These are phyloP conservation scores for Brassica incana DNA, from an alignment of 345 rosid species.

Conservation along the genomic window DNA sequence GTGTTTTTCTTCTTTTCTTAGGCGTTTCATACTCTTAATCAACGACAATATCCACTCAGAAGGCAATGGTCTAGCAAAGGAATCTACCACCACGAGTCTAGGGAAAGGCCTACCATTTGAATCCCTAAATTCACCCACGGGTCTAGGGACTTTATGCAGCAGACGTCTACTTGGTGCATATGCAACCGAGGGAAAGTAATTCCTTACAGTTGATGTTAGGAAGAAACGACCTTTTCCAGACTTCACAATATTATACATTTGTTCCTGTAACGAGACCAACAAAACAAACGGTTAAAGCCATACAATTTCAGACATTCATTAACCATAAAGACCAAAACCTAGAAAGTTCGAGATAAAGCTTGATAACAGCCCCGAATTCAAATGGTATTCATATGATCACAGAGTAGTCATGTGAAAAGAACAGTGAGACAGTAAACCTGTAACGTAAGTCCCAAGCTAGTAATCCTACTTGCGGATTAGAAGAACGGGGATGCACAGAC, in stretches of 20 bases:
- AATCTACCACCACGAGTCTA: not conserved
- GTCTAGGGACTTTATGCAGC: not conserved
- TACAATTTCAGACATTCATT: not conserved
- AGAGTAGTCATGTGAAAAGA: too few relatives aligned
- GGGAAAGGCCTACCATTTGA: not conserved
- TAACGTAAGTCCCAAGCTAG: too few relatives aligned
- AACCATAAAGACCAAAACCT: not conserved
- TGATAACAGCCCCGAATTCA: too few relatives aligned
- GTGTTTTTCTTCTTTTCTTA: not conserved
- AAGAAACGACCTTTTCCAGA: not conserved
- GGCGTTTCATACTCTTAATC: not conserved
- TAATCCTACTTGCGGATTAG: too few relatives aligned
- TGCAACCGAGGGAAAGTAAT: not conserved
- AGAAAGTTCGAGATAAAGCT: not conserved
- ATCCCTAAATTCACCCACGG: too few relatives aligned
- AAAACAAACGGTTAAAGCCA: not conserved
- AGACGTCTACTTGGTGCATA: not conserved
- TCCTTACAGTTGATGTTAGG: not conserved
- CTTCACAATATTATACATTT: not conserved
- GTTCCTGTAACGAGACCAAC: not conserved
- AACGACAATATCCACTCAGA: not conserved
- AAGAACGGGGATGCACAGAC: too few relatives aligned
- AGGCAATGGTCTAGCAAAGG: not conserved
- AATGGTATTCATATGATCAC: too few relatives aligned
- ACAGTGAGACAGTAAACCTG: too few relatives aligned